These are phyloP conservation scores for Symbiotaphrina buchneri DNA, from an alignment of 495 filamentous ascomycete species.

Conservation along the genomic window DNA sequence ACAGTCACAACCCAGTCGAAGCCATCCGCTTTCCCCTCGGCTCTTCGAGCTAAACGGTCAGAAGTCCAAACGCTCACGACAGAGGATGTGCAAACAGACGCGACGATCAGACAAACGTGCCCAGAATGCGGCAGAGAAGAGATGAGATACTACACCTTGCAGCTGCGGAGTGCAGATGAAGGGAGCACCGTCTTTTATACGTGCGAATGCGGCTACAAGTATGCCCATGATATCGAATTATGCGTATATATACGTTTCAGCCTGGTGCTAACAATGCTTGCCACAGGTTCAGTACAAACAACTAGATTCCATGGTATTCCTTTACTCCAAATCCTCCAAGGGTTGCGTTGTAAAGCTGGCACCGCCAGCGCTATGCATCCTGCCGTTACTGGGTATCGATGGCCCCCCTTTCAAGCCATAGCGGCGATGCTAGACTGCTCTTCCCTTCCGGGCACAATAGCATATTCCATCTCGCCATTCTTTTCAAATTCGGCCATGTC, in stretches of 20 bases:
- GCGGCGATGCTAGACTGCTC: neutral
- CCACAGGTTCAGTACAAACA: conserved; percentile 5
- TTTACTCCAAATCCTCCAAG: neutral
- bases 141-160: conserved; percentile 66
- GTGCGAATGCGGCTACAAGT: conserved; percentile 68
- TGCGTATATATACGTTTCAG: neutral
- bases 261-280: conserved; percentile 1
- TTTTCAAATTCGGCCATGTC: conserved; percentile 98
- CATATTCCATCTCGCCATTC: conserved; percentile 75
- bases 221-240: conserved; percentile 13
- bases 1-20: conserved; percentile 67
- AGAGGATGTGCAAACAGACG: conserved; percentile 58
- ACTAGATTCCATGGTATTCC: conserved; percentile 1
- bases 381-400: too few species aligned
- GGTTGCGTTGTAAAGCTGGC: too few species aligned
- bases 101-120: conserved; percentile 47
- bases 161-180: conserved; percentile 85
- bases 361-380: too few species aligned
- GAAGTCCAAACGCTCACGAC: conserved; percentile 63
- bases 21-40: conserved; percentile 66
- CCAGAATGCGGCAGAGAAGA: conserved; percentile 60
- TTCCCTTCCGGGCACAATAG: conserved; percentile 42
- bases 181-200: conserved; percentile 77
- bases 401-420: too few species aligned
- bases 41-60: conserved; percentile 63